These are phyloP conservation scores for Gossypium rotundifolium DNA, from an alignment of 345 rosid species.

Conservation along the genomic window DNA sequence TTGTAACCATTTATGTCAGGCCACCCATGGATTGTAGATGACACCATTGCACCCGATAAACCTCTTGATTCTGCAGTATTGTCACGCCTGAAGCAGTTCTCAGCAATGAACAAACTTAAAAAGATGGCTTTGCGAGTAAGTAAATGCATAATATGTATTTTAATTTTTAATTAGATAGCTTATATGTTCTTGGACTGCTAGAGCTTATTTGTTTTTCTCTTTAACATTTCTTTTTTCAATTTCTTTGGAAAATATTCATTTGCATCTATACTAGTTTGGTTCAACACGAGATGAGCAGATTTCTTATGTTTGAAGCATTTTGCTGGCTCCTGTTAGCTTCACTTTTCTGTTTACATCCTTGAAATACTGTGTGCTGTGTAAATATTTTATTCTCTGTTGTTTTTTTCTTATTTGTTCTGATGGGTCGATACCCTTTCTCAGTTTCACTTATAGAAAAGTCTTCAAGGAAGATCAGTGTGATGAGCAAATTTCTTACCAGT, in stretches of 20 bases:
- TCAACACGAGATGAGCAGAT: neutral
- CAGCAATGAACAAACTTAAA: conserved; percentile 82
- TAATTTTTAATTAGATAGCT: neutral
- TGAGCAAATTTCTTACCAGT: neutral
- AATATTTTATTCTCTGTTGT: neutral
- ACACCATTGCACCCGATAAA: conserved; percentile 69
- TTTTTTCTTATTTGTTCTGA: neutral
- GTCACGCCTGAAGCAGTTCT: conserved; percentile 63
- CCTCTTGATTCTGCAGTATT: conserved; percentile 77
- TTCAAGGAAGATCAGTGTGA: neutral
- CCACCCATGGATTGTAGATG: conserved; percentile 81
- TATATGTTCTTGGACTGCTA: neutral
- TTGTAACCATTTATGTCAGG: conserved; percentile 29
- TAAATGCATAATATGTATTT: neutral
- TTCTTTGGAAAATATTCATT: neutral
- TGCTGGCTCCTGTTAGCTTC: neutral
- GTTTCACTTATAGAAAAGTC: neutral
- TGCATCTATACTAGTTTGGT: neutral
- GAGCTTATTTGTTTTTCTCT: neutral
- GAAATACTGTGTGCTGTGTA: neutral
- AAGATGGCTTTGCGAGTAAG: conserved; percentile 77
- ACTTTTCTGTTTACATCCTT: neutral
- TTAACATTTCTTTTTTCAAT: neutral
- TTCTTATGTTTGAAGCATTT: neutral
- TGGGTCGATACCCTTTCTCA: neutral